phyloP scores from a whole-genome alignment of 257 asterid species.

The Craterostigma plantagineum region DNA sequence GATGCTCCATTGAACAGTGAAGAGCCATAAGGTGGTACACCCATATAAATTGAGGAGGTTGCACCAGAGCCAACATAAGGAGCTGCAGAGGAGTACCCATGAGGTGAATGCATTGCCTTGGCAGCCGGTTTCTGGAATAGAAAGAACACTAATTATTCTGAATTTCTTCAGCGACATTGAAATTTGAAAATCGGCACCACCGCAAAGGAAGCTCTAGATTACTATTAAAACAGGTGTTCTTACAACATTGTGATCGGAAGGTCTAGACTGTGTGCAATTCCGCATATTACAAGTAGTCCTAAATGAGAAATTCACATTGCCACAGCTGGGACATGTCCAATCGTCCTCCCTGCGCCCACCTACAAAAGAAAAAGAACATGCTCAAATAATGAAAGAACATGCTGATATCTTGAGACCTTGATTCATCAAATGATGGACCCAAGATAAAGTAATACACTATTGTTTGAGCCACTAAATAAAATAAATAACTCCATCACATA shows the following conservation, averaged over 20 bases:
- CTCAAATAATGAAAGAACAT: too few species aligned
- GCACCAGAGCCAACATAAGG: constrained; percentile 51
- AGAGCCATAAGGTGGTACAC: constrained; percentile 59
- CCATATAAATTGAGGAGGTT: constrained; percentile 60
- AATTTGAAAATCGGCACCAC: too few species aligned
- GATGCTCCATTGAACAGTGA: constrained; percentile 52
- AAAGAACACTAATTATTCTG: not conserved
- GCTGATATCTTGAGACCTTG: too few species aligned
- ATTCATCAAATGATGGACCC: too few species aligned
- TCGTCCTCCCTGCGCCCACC: constrained; percentile 94
- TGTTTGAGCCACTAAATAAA: too few species aligned
- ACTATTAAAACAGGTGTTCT: constrained; percentile 10
- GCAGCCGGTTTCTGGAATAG: constrained; percentile 35
- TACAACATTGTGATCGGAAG: constrained; percentile 65
- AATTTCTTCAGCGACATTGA: too few species aligned
- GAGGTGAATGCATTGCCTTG: constrained; percentile 49
- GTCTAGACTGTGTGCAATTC: constrained; percentile 77
- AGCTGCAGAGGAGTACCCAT: constrained; percentile 34
- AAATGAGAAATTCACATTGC: constrained; percentile 77
- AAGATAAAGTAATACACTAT: too few species aligned
- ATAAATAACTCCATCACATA: too few species aligned
- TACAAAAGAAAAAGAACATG: constrained; percentile 9
- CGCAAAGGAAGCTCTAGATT: too few species aligned
- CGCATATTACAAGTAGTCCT: constrained; percentile 85
- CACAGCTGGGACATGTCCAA: constrained; percentile 86